Evolutionary conservation across 805 yeast species (phyloP), one percentile per base, ranked within the genome.

Genomic region (Spathaspora hagerdaliae): DNA sequence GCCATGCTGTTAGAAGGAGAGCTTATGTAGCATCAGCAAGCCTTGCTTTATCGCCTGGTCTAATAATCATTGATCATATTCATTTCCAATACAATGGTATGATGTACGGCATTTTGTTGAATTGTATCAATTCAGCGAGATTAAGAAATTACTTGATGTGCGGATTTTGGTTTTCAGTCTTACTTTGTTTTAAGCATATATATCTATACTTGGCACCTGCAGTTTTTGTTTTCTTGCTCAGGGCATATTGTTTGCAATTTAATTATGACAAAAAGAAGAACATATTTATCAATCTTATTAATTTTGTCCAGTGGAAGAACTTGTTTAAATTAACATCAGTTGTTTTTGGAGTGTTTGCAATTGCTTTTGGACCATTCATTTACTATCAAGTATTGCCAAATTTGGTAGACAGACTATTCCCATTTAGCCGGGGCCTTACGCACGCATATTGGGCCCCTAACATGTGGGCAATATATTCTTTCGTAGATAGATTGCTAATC

Each of bases 361-460:
- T 81, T 6, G 89, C 96, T 8, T 88, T 91, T 69, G 85, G 74
- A 1, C 98, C 98, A 1, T 91, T 91, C 57, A 63, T 77, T 6
- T 78, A 77, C 54, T 71, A 78, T 53, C 72, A 74, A 1, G 86
- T 82, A 31, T 56, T 86, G 41, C 83, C 86, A 0, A 80, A 87
- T 50, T 64, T 94, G 13, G 40, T 88, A 7, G 59, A 68, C 5
- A 74, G 99, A 39, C 67, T 94, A 31, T 94, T 94, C 66, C 99
- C 99, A 6, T 92, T 92, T 60, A 85, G 95, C 41, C 75, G 98
- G 60, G 98, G 98, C 1, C 73, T 94, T 33, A 94, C 97, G 5
- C 99, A 94, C 65, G 97, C 98, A 0, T 94, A 94, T 67, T 94
- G 99, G 98, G 98, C 99, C 1, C 98, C 99, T 12, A 94, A 94